Percentiles rank a stretch among this genome's conserved stretches.
Conservation (phyloP, 106 monocot genomes). For the Vanilla planifolia region DNA sequence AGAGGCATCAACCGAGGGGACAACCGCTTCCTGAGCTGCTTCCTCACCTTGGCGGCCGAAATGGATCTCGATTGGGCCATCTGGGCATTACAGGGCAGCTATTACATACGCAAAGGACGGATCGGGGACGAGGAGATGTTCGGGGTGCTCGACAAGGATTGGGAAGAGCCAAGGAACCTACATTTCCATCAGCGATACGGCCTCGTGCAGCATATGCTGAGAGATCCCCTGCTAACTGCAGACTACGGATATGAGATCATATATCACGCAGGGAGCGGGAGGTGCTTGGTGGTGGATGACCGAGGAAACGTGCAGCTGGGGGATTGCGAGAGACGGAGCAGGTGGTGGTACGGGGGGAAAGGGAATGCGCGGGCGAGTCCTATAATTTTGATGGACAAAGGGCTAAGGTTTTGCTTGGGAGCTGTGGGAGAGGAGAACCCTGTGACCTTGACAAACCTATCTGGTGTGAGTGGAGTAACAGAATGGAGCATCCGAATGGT, state of each 20-base stretch:
- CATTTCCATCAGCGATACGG: constrained; percentile 21
- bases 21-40: constrained; percentile 36
- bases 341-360: constrained; percentile 17
- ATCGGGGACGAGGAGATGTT: constrained; percentile 35
- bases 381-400: neutral
- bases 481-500: constrained; percentile 11
- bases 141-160: constrained; percentile 32
- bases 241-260: constrained; percentile 8
- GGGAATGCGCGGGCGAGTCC: neutral
- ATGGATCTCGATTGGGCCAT: constrained; percentile 52
- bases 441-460: constrained; percentile 12
- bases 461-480: constrained; percentile 4
- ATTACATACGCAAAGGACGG: constrained; percentile 27
- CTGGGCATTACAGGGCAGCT: constrained; percentile 53
- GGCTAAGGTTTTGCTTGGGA: constrained; percentile 11
- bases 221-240: neutral
- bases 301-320: neutral
- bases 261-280: constrained; percentile 35
- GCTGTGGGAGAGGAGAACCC: constrained; percentile 8
- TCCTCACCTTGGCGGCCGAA: constrained; percentile 35
- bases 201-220: constrained; percentile 26
- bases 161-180: constrained; percentile 29
- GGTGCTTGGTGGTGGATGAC: constrained; percentile 16
- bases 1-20: constrained; percentile 29
- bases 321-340: constrained; percentile 21